These are phyloP conservation scores for Hordeum vulgare DNA, from an alignment of 176 grass and related monocot species.

Conservation along the genomic window DNA sequence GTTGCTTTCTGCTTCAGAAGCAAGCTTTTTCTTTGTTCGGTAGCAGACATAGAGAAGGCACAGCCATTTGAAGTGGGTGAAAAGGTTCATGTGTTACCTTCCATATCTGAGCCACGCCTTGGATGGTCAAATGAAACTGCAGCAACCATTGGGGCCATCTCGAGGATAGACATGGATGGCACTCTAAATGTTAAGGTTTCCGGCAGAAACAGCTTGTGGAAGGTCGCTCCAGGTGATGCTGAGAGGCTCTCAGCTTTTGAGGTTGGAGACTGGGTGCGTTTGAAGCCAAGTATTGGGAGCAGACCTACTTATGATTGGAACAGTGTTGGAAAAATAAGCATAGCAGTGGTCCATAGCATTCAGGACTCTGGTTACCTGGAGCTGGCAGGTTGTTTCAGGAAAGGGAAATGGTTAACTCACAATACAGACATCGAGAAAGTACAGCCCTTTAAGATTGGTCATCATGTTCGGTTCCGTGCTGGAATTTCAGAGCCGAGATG, in stretches of 20 bases:
- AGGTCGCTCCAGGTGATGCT: slow-evolving; percentile 97
- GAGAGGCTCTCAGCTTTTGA: slow-evolving; percentile 97
- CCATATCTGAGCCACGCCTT: slow-evolving; percentile 83
- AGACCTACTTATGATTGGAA: slow-evolving; percentile 97
- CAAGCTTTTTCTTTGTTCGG: slow-evolving; percentile 79
- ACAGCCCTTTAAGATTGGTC: slow-evolving; percentile 68
- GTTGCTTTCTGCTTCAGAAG: slow-evolving; percentile 89
- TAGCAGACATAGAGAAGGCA: slow-evolving; percentile 86
- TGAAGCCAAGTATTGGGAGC: slow-evolving; percentile 65
- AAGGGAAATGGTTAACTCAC: slow-evolving; percentile 94
- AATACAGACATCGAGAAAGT: slow-evolving; percentile 94
- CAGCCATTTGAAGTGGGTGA: slow-evolving; percentile 79
- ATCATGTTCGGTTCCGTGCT: slow-evolving; percentile 68
- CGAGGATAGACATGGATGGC: slow-evolving; percentile 96
- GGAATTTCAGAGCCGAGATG: slow-evolving; percentile 90
- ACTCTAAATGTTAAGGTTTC: slow-evolving; percentile 96
- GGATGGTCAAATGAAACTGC: slow-evolving; percentile 97
- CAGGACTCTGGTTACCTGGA: slow-evolving; percentile 96
- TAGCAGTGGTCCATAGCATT: slow-evolving; percentile 94
- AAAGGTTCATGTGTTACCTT: slow-evolving; percentile 87
- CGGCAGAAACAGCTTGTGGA: slow-evolving; percentile 88
- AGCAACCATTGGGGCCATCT: slow-evolving; percentile 83
- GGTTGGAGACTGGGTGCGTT: slow-evolving; percentile 96
- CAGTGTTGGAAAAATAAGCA: slow-evolving; percentile 73
- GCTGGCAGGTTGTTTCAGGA: slow-evolving; percentile 90